These are phyloP conservation scores for Ogataea minuta DNA, from an alignment of 805 yeast genomes.

Conservation along the genomic window DNA sequence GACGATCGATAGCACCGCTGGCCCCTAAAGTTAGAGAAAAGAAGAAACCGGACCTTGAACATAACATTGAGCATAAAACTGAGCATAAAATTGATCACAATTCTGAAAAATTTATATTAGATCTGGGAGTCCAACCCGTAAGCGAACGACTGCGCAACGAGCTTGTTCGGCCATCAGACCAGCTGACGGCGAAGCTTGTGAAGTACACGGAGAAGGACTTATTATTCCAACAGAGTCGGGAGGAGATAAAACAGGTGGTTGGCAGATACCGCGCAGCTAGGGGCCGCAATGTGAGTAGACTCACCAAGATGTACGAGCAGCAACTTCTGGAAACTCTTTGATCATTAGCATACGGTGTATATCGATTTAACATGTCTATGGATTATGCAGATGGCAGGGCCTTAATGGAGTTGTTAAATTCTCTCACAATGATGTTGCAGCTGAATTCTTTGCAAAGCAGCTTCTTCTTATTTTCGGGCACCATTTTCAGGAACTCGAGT, in stretches of 20 bases:
- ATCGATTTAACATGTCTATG: background rate
- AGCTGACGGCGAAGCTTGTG: slow-evolving; percentile 24
- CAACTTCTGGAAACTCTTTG: slow-evolving; percentile 26
- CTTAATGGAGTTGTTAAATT: slow-evolving; percentile 52
- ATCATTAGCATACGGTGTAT: background rate
- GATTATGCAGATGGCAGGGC: slow-evolving; percentile 27
- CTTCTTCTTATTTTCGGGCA: slow-evolving; percentile 54
- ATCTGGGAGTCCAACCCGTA: slow-evolving; percentile 1
- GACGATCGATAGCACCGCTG: slow-evolving; percentile 30
- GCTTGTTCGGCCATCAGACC: slow-evolving; percentile 28
- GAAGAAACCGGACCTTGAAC: slow-evolving; percentile 3
- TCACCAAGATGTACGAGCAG: slow-evolving; percentile 51
- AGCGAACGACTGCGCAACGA: slow-evolving; percentile 16
- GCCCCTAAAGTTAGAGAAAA: slow-evolving; percentile 18
- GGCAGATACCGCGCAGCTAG: slow-evolving; percentile 33
- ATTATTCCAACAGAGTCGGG: slow-evolving; percentile 21
- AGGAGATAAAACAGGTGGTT: slow-evolving; percentile 6
- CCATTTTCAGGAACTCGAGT: slow-evolving; percentile 68
- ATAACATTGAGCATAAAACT: background rate
- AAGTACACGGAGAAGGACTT: slow-evolving; percentile 35
- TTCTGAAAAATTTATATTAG: background rate
- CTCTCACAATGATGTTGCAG: slow-evolving; percentile 80
- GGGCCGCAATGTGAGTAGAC: slow-evolving; percentile 53
- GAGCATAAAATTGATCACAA: background rate
- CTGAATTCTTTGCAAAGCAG: slow-evolving; percentile 76